Conservation (phyloP, 352 stramenopile species). For the Phytophthora europaea region DNA sequence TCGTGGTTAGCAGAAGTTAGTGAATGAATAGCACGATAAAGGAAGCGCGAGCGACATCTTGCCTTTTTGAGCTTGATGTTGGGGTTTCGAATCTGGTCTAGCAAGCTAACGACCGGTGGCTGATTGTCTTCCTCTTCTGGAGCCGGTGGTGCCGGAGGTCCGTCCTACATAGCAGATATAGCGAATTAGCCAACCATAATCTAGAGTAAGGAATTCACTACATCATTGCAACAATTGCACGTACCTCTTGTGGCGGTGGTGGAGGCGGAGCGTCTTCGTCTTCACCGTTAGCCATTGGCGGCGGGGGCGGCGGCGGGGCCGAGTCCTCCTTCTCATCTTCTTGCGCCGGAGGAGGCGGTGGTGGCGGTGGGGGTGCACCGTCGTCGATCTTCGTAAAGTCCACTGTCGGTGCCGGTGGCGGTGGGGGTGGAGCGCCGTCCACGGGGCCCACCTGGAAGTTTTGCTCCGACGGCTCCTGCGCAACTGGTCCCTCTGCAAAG, state of each 20-base stretch:
- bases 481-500: conserved; percentile 75
- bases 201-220: not conserved
- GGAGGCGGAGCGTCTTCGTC: conserved; percentile 64
- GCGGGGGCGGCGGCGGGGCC: conserved; percentile 51
- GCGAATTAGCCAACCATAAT: not conserved
- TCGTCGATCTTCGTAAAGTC: conserved; percentile 65
- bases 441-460: conserved; percentile 71
- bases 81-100: conserved; percentile 75
- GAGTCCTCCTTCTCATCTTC: conserved; percentile 53
- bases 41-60: not conserved
- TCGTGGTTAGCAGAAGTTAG: not conserved
- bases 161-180: conserved; percentile 36
- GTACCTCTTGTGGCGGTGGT: conserved; percentile 54
- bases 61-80: conserved; percentile 67
- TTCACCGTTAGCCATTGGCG: conserved; percentile 39
- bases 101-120: conserved; percentile 46
- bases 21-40: conserved; percentile 1
- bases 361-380: conserved; percentile 63
- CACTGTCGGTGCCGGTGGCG: conserved; percentile 64
- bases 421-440: conserved; percentile 71
- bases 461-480: conserved; percentile 66
- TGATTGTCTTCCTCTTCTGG: conserved; percentile 43
- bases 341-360: conserved; percentile 52
- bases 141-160: conserved; percentile 35
- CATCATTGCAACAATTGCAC: not conserved